phyloP scores from a whole-genome alignment of 768 basidiomycete species.

The Amanita inopinata region DNA sequence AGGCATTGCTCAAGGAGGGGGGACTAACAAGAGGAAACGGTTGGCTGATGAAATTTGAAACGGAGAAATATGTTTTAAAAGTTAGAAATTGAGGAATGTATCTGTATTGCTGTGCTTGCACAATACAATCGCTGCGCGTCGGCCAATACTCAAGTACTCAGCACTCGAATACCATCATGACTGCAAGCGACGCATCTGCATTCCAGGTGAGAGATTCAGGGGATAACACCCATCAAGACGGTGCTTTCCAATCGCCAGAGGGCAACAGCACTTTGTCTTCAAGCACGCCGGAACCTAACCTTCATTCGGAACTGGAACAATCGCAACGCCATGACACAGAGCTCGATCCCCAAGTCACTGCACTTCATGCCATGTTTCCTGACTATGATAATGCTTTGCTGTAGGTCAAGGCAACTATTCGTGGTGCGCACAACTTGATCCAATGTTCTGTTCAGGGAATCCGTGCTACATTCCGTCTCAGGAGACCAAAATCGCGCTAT shows the following conservation, averaged over 20 bases:
- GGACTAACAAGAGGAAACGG: slow-evolving; percentile 10
- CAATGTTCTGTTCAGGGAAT: slow-evolving; percentile 31
- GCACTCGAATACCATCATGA: slow-evolving; percentile 8
- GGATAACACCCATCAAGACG: background rate
- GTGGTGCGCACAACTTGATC: background rate
- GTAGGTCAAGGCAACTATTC: slow-evolving; percentile 32
- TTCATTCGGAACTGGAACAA: background rate
- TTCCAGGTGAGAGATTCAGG: background rate
- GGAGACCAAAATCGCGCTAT: slow-evolving; percentile 68
- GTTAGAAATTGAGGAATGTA: slow-evolving; percentile 1
- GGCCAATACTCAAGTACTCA: background rate
- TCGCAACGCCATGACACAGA: slow-evolving; percentile 12
- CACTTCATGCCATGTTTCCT: slow-evolving; percentile 64
- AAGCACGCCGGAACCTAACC: background rate
- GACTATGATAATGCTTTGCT: slow-evolving; percentile 70
- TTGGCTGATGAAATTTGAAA: slow-evolving; percentile 7
- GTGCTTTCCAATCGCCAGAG: background rate
- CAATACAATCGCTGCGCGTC: no score
- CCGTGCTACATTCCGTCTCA: slow-evolving; percentile 64
- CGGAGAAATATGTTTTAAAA: slow-evolving; percentile 6
- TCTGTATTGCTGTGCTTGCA: slow-evolving; percentile 3
- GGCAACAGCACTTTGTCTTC: no score
- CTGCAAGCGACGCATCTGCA: background rate
- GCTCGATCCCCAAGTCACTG: slow-evolving; percentile 39
- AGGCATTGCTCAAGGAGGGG: background rate